Conservation (phyloP, 805 yeast species). For the Dipodascus geniculatus region DNA sequence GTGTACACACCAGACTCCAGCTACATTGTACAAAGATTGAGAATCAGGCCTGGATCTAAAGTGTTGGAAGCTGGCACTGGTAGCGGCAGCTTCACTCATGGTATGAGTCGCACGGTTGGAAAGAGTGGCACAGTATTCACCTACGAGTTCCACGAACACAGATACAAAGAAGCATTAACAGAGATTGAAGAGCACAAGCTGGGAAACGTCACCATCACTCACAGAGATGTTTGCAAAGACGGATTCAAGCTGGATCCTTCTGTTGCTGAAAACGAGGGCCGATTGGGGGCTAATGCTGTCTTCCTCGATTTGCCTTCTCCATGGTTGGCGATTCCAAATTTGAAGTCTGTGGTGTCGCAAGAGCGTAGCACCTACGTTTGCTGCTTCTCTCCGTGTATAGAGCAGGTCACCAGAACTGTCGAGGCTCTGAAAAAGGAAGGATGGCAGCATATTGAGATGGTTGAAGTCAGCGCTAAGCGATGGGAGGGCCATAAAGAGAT, state of each 20-base stretch:
- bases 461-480: constrained; percentile 71
- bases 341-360: constrained; percentile 45
- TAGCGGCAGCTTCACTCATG: constrained; percentile 89
- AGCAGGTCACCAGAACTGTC: constrained; percentile 85
- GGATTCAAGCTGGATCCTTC: constrained; percentile 40
- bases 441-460: constrained; percentile 84
- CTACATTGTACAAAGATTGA: constrained; percentile 73
- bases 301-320: constrained; percentile 94
- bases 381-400: constrained; percentile 96
- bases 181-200: constrained; percentile 73
- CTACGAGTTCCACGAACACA: constrained; percentile 81
- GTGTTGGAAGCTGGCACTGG: constrained; percentile 98
- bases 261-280: constrained; percentile 29
- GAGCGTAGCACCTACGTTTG: constrained; percentile 57
- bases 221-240: constrained; percentile 82
- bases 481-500: constrained; percentile 88
- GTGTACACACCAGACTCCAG: constrained; percentile 94
- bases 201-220: constrained; percentile 55
- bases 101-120: constrained; percentile 71
- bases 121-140: constrained; percentile 56
- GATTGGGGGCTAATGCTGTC: constrained; percentile 56
- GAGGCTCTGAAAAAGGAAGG: constrained; percentile 62
- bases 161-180: constrained; percentile 63
- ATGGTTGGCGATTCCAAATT: constrained; percentile 84
- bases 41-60: constrained; percentile 57